These are phyloP conservation scores for Boechera retrofracta DNA, from an alignment of 345 rosid genomes.

Conservation along the genomic window DNA sequence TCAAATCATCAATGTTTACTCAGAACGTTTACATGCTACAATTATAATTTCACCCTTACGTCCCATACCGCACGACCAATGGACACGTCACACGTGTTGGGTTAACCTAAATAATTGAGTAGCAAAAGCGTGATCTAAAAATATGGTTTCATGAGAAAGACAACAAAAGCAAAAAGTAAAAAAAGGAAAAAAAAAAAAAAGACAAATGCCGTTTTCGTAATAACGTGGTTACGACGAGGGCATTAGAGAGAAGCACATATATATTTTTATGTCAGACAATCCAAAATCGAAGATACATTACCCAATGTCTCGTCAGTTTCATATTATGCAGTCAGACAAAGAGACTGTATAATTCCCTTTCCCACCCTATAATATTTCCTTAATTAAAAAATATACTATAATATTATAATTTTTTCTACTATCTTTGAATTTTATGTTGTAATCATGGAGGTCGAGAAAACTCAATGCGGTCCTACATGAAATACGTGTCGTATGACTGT, in stretches of 20 bases:
- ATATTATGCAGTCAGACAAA: conserved; percentile 41
- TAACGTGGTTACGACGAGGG: conserved; percentile 41
- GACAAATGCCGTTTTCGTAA: conserved; percentile 49
- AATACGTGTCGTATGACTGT: conserved; percentile 44
- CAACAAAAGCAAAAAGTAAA: conserved; percentile 17
- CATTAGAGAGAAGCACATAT: conserved; percentile 32
- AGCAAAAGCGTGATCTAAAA: conserved; percentile 27
- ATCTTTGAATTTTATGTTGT: conserved; percentile 26
- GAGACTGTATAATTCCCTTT: conserved; percentile 36
- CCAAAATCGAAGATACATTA: conserved; percentile 68
- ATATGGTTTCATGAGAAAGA: conserved; percentile 30
- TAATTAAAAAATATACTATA: not conserved
- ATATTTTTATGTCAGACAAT: conserved; percentile 67
- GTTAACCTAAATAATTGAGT: conserved; percentile 44
- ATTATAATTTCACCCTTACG: conserved; percentile 46
- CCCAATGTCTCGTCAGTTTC: conserved; percentile 71
- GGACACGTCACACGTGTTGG: conserved; percentile 31
- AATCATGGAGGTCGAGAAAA: conserved; percentile 43
- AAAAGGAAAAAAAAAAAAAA: not conserved
- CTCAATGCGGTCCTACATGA: conserved; percentile 33
- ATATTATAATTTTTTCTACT: not conserved
- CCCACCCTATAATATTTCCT: conserved; percentile 28
- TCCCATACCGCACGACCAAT: conserved; percentile 31
- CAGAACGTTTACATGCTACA: conserved; percentile 1
- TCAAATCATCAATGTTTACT: conserved; percentile 45